Evolutionary conservation across 352 stramenopile species (phyloP).

Genomic region (Pythium volutum): DNA sequence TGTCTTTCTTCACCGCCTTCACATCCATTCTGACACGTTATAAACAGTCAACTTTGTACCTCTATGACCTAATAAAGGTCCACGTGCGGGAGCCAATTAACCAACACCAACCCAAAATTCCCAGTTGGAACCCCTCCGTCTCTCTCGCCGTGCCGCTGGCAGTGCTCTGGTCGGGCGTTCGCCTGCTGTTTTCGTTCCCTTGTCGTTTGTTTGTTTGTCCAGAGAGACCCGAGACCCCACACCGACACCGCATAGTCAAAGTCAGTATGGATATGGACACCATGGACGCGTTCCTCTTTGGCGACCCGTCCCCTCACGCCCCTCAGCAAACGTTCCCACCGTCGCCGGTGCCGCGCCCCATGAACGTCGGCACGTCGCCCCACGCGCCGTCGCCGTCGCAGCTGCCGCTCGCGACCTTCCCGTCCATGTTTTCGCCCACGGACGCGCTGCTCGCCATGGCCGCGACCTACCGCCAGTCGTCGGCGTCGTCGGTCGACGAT

Average conservation of each 20-base stretch:
- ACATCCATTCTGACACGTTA: too few relatives aligned
- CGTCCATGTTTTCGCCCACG: slow-evolving; percentile 11
- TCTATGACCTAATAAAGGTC: too few relatives aligned
- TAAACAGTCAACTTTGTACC: too few relatives aligned
- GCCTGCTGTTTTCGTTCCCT: too few relatives aligned
- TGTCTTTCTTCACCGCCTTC: neutral
- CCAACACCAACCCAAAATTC: too few relatives aligned
- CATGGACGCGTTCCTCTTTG: slow-evolving; percentile 27
- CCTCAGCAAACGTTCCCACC: slow-evolving; percentile 30
- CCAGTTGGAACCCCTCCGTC: too few relatives aligned
- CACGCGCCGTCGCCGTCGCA: slow-evolving; percentile 39
- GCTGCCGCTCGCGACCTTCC: slow-evolving; percentile 21
- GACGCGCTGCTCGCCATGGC: slow-evolving; percentile 25
- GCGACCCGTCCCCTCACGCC: slow-evolving; percentile 23
- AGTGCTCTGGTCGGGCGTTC: too few relatives aligned
- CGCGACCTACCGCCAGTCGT: slow-evolving; percentile 2
- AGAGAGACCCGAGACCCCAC: too few relatives aligned
- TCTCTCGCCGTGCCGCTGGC: too few relatives aligned
- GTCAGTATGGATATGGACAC: slow-evolving; percentile 19
- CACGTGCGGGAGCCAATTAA: too few relatives aligned
- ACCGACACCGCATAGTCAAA: neutral
- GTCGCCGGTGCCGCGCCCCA: slow-evolving; percentile 28
- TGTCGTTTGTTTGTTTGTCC: too few relatives aligned
- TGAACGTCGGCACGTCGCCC: slow-evolving; percentile 26
- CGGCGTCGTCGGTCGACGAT: neutral